Evolutionary conservation across 1,139 yeast genomes (phyloP), one percentile per base, ranked within the genome.

Genomic region (Geotrichum aggregatum): DNA sequence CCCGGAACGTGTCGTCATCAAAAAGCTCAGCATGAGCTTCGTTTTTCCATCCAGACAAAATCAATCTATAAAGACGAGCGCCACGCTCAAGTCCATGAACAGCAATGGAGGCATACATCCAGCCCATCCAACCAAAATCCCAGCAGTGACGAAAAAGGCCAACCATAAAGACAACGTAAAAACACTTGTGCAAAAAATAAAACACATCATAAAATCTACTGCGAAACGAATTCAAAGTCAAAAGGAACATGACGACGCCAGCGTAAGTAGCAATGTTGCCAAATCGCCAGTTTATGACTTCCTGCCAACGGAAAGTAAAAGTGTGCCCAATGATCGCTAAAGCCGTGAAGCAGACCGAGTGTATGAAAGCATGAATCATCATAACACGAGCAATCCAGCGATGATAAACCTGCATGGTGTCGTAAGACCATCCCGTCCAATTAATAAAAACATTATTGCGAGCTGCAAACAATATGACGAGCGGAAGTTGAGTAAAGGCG

Each of bases 341-440:
- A 61, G 64, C 59, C 10, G 68, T 66, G 49, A 68, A 63, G 35
- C 66, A 61, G 3, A 63, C 59, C 0, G 69, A 63, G 49, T 71
- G 75, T 21, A 69, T 59, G 1, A 70, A 36, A 0, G 77, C 75
- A 58, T 82, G 86, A 0, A 72, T 52, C 35, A 79, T 72, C 47
- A 78, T 66, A 22, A 78, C 65, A 53, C 87, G 68, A 0, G 87
- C 80, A 1, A 77, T 61, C 86, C 87, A 82, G 50, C 83, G 71
- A 63, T 84, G 91, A 59, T 76, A 78, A 16, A 80, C 68, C 52
- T 82, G 81, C 59, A 80, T 82, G 0, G 84, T 78, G 34, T 83
- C 72, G 61, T 79, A 82, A 26, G 83, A 77, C 80, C 86, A 77
- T 21, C 86, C 80, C 0, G 88, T 82, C 2, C 80, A 45, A 66